Conservation (phyloP, 768 basidiomycete genomes). For the Terana coerulea region DNA sequence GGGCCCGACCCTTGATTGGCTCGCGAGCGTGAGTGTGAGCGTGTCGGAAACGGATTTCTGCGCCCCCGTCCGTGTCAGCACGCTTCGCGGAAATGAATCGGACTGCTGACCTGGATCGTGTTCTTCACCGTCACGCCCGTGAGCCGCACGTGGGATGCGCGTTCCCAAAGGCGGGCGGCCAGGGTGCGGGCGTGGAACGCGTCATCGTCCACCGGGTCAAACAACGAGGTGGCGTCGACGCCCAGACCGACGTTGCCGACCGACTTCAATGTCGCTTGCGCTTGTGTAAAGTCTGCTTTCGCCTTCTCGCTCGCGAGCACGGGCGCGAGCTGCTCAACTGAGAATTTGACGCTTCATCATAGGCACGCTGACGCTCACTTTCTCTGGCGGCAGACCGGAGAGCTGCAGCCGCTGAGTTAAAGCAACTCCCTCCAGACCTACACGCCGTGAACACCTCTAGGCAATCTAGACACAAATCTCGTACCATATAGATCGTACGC, state of each 20-base stretch:
- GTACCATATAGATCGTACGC: constrained; percentile 75
- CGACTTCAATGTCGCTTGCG: constrained; percentile 39
- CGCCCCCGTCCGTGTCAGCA: too few species aligned
- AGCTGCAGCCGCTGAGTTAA: constrained; percentile 14
- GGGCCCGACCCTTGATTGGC: neutral
- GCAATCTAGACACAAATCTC: too few species aligned
- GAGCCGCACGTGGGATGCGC: neutral
- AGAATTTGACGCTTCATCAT: constrained; percentile 1
- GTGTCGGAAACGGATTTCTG: constrained; percentile 1
- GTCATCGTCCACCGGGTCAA: constrained; percentile 30
- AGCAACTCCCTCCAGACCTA: constrained; percentile 21
- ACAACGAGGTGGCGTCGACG: constrained; percentile 48
- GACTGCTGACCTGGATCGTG: neutral
- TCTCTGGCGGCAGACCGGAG: neutral
- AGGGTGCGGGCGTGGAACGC: constrained; percentile 25
- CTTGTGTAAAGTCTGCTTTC: constrained; percentile 33
- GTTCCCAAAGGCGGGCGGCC: neutral
- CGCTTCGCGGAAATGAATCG: neutral
- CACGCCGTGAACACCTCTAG: too few species aligned
- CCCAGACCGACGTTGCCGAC: constrained; percentile 42
- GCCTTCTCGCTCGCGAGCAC: constrained; percentile 38
- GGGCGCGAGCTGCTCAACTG: constrained; percentile 39
- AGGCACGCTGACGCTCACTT: neutral
- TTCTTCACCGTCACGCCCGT: neutral
- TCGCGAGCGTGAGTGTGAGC: constrained; percentile 17